These are phyloP conservation scores for Plasmodium knowlesi DNA, from an alignment of 169 alveolate genomes.

Conservation along the genomic window DNA sequence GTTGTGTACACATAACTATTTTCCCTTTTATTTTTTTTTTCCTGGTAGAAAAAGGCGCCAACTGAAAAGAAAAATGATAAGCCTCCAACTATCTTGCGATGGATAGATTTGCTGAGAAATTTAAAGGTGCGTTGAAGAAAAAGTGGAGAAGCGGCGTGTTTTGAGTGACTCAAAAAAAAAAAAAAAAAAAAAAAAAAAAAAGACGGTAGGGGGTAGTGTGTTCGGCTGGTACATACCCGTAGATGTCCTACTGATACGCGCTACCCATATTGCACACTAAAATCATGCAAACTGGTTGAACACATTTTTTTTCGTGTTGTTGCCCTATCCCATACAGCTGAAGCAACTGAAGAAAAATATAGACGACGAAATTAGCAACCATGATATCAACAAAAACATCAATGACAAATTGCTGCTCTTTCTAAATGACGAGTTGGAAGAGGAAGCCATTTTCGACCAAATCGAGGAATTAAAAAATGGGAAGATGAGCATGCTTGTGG, in stretches of 20 bases:
- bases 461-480: slow-evolving; percentile 49
- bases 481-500: slow-evolving; percentile 15
- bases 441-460: slow-evolving; percentile 30
- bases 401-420: slow-evolving; percentile 37
- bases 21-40: not conserved
- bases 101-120: slow-evolving; percentile 41
- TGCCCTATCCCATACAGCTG: not conserved
- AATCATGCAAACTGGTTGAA: not conserved
- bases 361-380: slow-evolving; percentile 46
- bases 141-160: not conserved
- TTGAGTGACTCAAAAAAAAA: not conserved
- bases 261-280: no score
- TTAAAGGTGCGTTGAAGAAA: slow-evolving; percentile 11
- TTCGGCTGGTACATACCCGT: not conserved
- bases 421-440: slow-evolving; percentile 40
- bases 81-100: slow-evolving; percentile 30
- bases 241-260: not conserved
- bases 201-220: no score
- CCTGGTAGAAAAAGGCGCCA: not conserved
- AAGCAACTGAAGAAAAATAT: slow-evolving; percentile 46
- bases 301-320: not conserved
- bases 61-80: slow-evolving; percentile 21
- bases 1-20: not conserved
- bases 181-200: not conserved
- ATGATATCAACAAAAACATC: slow-evolving; percentile 56